phyloP scores from a whole-genome alignment of 805 yeast genomes.

The Lachancea sp. region DNA sequence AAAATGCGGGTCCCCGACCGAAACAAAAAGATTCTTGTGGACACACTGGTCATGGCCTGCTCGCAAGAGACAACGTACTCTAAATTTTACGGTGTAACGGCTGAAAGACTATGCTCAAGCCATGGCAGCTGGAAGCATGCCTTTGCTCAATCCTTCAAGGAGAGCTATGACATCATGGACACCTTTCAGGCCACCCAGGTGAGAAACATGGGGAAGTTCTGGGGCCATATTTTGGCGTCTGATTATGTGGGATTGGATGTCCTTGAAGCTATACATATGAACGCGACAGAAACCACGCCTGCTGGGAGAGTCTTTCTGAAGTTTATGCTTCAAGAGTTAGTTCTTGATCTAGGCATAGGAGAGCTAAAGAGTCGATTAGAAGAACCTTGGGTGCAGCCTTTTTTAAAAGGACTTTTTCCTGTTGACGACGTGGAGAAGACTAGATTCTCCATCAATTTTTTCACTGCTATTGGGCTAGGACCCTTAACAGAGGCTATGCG shows the following conservation, averaged over 20 bases:
- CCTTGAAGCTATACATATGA: conserved; percentile 49
- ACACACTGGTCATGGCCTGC: conserved; percentile 73
- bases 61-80: conserved; percentile 83
- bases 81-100: conserved; percentile 73
- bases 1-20: conserved; percentile 39
- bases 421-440: conserved; percentile 43
- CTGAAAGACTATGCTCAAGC: conserved; percentile 53
- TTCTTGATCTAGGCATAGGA: conserved; percentile 63
- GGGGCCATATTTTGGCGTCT: conserved; percentile 76
- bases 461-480: conserved; percentile 90
- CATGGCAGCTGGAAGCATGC: conserved; percentile 51
- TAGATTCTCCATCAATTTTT: conserved; percentile 79
- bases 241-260: conserved; percentile 63
- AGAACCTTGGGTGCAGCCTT: conserved; percentile 47
- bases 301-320: conserved; percentile 75
- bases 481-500: conserved; percentile 79
- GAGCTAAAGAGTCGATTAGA: conserved; percentile 43
- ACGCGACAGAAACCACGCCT: conserved; percentile 70
- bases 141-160: conserved; percentile 48
- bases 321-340: conserved; percentile 71
- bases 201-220: conserved; percentile 73
- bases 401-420: conserved; percentile 61
- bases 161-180: conserved; percentile 52
- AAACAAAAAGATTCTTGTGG: conserved; percentile 51
- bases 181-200: conserved; percentile 66